These are phyloP conservation scores for Vicia villosa DNA, from an alignment of 306 rosid species.

Conservation along the genomic window DNA sequence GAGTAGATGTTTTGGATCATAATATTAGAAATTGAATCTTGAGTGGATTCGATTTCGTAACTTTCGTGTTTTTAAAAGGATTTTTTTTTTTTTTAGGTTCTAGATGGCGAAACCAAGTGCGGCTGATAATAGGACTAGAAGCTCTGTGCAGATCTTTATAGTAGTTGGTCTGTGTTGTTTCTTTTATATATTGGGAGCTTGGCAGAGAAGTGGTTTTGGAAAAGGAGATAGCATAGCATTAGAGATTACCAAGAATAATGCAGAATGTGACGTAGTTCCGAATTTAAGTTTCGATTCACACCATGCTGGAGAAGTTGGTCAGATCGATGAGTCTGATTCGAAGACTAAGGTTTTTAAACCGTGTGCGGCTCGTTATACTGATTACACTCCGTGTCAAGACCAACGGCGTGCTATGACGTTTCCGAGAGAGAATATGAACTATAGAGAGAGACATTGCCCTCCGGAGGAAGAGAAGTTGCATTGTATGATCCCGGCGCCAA, in stretches of 20 bases:
- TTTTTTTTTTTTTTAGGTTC: slow-evolving; percentile 51
- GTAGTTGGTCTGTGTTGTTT: slow-evolving; percentile 88
- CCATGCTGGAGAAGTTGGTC: slow-evolving; percentile 43
- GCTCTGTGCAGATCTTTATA: slow-evolving; percentile 80
- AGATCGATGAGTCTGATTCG: slow-evolving; percentile 42
- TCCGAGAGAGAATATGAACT: slow-evolving; percentile 76
- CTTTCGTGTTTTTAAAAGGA: slow-evolving; percentile 21
- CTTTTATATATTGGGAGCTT: slow-evolving; percentile 92
- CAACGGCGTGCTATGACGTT: slow-evolving; percentile 86
- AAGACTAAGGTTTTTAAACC: slow-evolving; percentile 55
- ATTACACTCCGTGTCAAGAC: slow-evolving; percentile 91
- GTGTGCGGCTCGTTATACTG: slow-evolving; percentile 55
- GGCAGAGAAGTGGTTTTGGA: slow-evolving; percentile 99
- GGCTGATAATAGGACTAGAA: slow-evolving; percentile 84
- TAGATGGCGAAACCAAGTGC: slow-evolving; percentile 75
- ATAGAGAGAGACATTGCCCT: slow-evolving; percentile 88
- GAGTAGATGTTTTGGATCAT: slow-evolving; percentile 24
- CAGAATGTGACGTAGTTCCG: slow-evolving; percentile 63
- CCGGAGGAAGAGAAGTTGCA: slow-evolving; percentile 66
- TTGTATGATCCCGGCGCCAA: slow-evolving; percentile 85
- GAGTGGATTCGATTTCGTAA: no score
- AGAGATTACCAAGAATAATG: slow-evolving; percentile 64
- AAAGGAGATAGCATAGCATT: slow-evolving; percentile 93
- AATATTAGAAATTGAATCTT: slow-evolving; percentile 1
- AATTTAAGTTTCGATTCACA: slow-evolving; percentile 59